phyloP scores from a whole-genome alignment of 2,329 filamentous ascomycete genomes.

The Ophiognomonia clavigignenti-juglandacearum region DNA sequence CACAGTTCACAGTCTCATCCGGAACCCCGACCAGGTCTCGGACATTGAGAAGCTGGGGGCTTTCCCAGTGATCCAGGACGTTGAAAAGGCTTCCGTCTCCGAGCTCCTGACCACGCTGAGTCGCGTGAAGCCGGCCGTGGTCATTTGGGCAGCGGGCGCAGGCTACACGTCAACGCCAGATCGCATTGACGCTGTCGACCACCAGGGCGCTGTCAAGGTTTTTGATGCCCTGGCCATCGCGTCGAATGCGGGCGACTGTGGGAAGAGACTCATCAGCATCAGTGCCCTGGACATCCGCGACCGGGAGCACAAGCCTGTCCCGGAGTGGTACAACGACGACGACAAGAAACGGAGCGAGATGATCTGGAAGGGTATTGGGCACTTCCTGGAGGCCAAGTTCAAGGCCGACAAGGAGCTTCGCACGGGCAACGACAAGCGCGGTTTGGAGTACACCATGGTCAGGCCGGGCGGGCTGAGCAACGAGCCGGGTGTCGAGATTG shows the following conservation, averaged over 20 bases:
- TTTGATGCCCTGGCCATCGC: slow-evolving; percentile 38
- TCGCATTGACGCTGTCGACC: slow-evolving; percentile 38
- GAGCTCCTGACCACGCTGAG: slow-evolving; percentile 33
- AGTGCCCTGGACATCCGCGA: slow-evolving; percentile 40
- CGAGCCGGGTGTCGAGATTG: slow-evolving; percentile 30
- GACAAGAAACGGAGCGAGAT: slow-evolving; percentile 30
- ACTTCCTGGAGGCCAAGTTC: slow-evolving; percentile 37
- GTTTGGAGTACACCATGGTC: slow-evolving; percentile 40
- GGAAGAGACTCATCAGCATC: slow-evolving; percentile 40
- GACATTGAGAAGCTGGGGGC: slow-evolving; percentile 34
- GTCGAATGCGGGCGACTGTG: slow-evolving; percentile 24
- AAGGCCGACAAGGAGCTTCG: slow-evolving; percentile 35
- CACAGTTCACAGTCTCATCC: slow-evolving; percentile 24
- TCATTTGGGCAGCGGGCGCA: slow-evolving; percentile 29
- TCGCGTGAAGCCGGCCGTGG: slow-evolving; percentile 24
- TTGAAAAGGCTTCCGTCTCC: slow-evolving; percentile 32
- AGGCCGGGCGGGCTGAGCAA: slow-evolving; percentile 35
- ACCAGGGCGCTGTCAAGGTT: slow-evolving; percentile 37
- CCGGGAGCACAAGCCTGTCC: slow-evolving; percentile 29
- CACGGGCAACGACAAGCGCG: slow-evolving; percentile 30
- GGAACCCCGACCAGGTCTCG: slow-evolving; percentile 26
- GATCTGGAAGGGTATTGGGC: slow-evolving; percentile 33
- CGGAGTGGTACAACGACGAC: slow-evolving; percentile 37
- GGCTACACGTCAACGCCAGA: slow-evolving; percentile 28
- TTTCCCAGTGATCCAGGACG: slow-evolving; percentile 36